Evolutionary conservation across 179 eudicot genomes (phyloP).

Genomic region (Silene noctiflora): DNA sequence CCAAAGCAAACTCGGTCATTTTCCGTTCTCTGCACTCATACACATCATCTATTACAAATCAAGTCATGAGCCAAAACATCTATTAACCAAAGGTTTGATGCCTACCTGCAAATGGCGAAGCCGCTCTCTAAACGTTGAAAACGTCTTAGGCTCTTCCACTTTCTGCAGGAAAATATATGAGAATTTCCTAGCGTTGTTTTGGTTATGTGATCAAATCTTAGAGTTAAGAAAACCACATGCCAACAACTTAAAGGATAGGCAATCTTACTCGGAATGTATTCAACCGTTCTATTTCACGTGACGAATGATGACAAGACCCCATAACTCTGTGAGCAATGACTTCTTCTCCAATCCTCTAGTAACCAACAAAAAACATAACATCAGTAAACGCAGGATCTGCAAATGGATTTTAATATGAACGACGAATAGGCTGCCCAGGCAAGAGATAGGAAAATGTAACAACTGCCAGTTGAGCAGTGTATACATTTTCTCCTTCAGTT

Average conservation of each 20-base stretch:
- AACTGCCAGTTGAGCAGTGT: not conserved
- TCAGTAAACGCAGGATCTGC: constrained; percentile 1
- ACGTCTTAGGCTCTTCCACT: constrained; percentile 57
- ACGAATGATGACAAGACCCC: constrained; percentile 71
- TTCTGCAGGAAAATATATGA: constrained; percentile 44
- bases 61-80: not conserved
- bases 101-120: constrained; percentile 75
- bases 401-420: not conserved
- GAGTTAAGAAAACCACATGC: constrained; percentile 1
- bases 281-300: constrained; percentile 53
- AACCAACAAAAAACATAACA: constrained; percentile 25
- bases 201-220: constrained; percentile 1
- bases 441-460: not conserved
- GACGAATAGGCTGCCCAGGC: not conserved
- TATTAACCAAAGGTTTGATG: not conserved
- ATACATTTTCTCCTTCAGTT: not conserved
- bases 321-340: constrained; percentile 63
- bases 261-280: constrained; percentile 60
- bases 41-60: constrained; percentile 13
- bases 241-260: not conserved
- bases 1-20: constrained; percentile 93
- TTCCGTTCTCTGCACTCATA: constrained; percentile 74
- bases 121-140: constrained; percentile 84
- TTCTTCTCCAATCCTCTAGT: constrained; percentile 54
- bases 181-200: not conserved